A percentile compares a stretch with the other conserved stretches of the same genome.
phyloP scores from a whole-genome alignment of 2,329 filamentous ascomycete genomes.

The Huntiella savannae region DNA sequence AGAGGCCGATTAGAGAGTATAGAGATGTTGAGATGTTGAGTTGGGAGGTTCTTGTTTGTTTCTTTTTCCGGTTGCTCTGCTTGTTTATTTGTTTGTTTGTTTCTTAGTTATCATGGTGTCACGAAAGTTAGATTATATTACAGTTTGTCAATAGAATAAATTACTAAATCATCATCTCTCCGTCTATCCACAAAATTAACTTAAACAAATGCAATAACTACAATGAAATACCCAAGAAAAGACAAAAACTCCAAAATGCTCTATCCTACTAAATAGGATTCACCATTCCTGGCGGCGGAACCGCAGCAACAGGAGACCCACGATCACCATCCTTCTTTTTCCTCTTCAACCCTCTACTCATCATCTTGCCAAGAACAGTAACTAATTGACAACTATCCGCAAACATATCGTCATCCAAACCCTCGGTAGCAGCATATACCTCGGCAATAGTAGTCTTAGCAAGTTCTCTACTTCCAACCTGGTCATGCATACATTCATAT shows the following conservation, averaged over 20 bases:
- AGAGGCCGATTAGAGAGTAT: no score
- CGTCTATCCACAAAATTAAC: not conserved
- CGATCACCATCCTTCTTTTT: conserved; percentile 16
- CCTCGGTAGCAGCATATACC: conserved; percentile 78
- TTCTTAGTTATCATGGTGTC: not conserved
- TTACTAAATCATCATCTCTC: not conserved
- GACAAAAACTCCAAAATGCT: not conserved
- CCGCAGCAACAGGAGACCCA: conserved; percentile 12
- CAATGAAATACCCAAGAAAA: not conserved
- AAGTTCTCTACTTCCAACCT: conserved; percentile 52
- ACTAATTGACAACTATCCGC: conserved; percentile 79
- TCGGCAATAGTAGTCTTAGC: conserved; percentile 73
- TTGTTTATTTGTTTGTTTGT: not conserved
- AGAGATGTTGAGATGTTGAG: no score
- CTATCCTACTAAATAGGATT: conserved; percentile 21
- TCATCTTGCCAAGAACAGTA: conserved; percentile 69
- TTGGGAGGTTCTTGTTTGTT: not conserved
- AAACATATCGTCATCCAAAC: conserved; percentile 91
- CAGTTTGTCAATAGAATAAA: not conserved
- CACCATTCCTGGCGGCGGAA: conserved; percentile 23
- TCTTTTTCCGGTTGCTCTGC: not conserved
- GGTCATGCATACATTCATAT: conserved; percentile 79
- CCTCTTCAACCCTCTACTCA: conserved; percentile 46
- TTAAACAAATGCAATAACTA: not conserved
- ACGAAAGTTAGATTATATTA: not conserved